Percentiles rank a stretch among this genome's conserved stretches.
phyloP scores from a whole-genome alignment of 2,329 filamentous ascomycete genomes.

The Colletotrichum neosansevieriae region DNA sequence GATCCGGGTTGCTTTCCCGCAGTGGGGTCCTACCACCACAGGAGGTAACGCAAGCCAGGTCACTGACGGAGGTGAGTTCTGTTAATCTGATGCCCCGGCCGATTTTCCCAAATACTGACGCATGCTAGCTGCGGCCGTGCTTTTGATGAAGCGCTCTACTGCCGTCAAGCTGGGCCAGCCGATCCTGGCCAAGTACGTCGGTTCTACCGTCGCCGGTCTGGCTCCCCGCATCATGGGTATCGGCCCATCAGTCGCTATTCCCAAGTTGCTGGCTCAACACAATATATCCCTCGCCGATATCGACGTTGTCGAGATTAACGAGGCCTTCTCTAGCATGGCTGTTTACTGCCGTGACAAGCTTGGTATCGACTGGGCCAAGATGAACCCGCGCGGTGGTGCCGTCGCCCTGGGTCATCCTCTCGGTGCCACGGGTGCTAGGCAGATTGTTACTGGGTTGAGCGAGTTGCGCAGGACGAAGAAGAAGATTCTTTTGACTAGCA shows the following conservation, averaged over 20 bases:
- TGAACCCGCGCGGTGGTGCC: constrained; percentile 85
- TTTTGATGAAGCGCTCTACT: constrained; percentile 94
- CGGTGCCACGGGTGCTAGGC: constrained; percentile 81
- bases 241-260: constrained; percentile 78
- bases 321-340: constrained; percentile 98
- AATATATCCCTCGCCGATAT: constrained; percentile 83
- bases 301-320: constrained; percentile 94
- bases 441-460: constrained; percentile 90
- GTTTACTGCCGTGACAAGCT: constrained; percentile 88
- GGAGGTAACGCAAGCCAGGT: constrained; percentile 96
- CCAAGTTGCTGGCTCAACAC: constrained; percentile 87
- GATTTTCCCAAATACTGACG: constrained; percentile 10
- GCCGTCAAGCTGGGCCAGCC: constrained; percentile 89
- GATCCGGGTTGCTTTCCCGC: constrained; percentile 89
- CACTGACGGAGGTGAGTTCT: constrained; percentile 82
- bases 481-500: constrained; percentile 91
- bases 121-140: constrained; percentile 77
- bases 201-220: constrained; percentile 89
- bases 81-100: too few species aligned
- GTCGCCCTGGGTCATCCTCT: constrained; percentile 87
- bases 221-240: constrained; percentile 98
- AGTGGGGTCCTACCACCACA: constrained; percentile 87
- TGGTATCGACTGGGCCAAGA: constrained; percentile 78
- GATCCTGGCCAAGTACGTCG: constrained; percentile 94
- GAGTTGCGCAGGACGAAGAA: constrained; percentile 87